Conservation (phyloP, 1,139 yeast species). For the Saccharomyces hybrid region DNA sequence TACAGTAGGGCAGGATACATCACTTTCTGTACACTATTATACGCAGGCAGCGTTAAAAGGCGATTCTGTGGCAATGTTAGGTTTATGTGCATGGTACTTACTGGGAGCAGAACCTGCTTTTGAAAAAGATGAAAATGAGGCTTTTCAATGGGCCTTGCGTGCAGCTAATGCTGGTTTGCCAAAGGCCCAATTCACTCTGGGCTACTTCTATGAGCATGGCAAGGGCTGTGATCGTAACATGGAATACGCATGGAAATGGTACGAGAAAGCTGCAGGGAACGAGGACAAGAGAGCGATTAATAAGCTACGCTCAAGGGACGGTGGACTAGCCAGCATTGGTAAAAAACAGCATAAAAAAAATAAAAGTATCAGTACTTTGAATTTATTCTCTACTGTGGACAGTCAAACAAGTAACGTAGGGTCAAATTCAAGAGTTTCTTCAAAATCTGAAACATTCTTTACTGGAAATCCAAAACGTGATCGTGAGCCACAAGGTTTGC, state of each 20-base stretch:
- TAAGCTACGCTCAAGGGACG: constrained; percentile 13
- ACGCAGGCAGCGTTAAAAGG: constrained; percentile 87
- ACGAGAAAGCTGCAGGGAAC: constrained; percentile 59
- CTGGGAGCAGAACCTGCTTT: constrained; percentile 82
- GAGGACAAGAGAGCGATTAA: constrained; percentile 61
- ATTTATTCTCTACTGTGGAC: constrained; percentile 7
- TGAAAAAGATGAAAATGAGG: constrained; percentile 73
- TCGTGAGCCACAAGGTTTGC: not conserved
- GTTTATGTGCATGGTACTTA: constrained; percentile 94
- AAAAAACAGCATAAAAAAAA: constrained; percentile 7
- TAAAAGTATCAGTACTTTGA: constrained; percentile 10
- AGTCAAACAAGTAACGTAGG: not conserved
- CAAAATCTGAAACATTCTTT: not conserved
- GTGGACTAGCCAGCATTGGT: not conserved
- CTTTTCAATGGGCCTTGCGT: constrained; percentile 88
- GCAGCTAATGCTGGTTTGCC: constrained; percentile 70
- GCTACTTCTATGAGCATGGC: constrained; percentile 79
- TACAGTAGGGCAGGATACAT: constrained; percentile 71
- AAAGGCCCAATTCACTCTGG: constrained; percentile 83
- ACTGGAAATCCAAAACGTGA: not conserved
- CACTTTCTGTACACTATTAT: constrained; percentile 83
- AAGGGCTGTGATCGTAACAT: constrained; percentile 66
- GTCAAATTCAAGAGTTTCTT: not conserved
- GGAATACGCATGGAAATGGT: constrained; percentile 64
- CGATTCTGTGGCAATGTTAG: constrained; percentile 82